These are phyloP conservation scores for Pyrus bretschneideri DNA, from an alignment of 306 rosid genomes.

Conservation along the genomic window DNA sequence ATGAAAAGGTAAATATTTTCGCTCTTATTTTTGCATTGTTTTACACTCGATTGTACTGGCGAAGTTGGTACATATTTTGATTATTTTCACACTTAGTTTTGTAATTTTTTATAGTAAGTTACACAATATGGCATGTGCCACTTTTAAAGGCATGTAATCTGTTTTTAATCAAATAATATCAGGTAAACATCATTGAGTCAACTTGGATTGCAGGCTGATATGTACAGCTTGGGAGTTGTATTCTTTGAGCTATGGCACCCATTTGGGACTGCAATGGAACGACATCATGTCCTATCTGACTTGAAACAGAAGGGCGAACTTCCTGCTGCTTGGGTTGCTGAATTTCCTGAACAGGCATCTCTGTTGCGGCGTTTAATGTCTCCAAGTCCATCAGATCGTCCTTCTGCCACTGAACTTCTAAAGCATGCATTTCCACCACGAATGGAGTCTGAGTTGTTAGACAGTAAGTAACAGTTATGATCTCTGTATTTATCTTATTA, in stretches of 20 bases:
- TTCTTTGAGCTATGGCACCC: slow-evolving; percentile 99
- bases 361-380: slow-evolving; percentile 67
- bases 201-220: slow-evolving; percentile 73
- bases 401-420: slow-evolving; percentile 80
- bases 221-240: slow-evolving; percentile 94
- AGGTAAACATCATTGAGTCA: slow-evolving; percentile 25
- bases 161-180: slow-evolving; percentile 14
- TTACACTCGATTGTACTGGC: too few species aligned
- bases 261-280: slow-evolving; percentile 93
- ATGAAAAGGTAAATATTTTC: slow-evolving; percentile 59
- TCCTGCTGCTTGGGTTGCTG: slow-evolving; percentile 67
- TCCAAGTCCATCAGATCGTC: slow-evolving; percentile 85
- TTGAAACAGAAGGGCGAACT: slow-evolving; percentile 73
- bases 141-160: slow-evolving; percentile 8
- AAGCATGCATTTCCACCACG: slow-evolving; percentile 74
- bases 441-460: slow-evolving; percentile 87
- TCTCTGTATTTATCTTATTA: neutral
- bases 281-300: slow-evolving; percentile 66
- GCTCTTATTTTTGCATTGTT: too few species aligned
- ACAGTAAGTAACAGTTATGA: slow-evolving; percentile 52
- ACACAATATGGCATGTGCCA: neutral
- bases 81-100: neutral
- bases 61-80: too few species aligned
- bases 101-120: neutral
- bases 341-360: slow-evolving; percentile 78